Base-by-base conservation (phyloP, 106 monocot species). In the Ottelia alismoides region DNA sequence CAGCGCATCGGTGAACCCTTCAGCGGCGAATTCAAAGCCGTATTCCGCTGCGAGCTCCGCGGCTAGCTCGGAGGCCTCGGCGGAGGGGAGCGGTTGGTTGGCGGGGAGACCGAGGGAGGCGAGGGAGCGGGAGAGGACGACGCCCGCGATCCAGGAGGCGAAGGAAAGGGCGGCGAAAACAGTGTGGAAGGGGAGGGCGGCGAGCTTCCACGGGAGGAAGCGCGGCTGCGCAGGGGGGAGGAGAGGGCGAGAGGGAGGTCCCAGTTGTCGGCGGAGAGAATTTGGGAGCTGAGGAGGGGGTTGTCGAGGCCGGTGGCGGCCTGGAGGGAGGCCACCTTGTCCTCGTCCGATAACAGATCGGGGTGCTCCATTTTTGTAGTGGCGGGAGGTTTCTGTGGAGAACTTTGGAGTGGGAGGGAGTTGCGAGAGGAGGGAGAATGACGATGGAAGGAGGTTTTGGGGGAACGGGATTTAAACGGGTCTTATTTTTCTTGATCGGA, bases 191-290 rank as follows among this genome's bases (percentile, higher is more conserved):
- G 90, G 90, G 28, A 91, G 77, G 16, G 84, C 76, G 30, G 81
- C 63, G 40, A 91, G 69, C 64, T 63, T 77, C 90, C 90, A 91
- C 3, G 59, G 72, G 45, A 91, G 53, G 47, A n/a, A n/a, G n/a
- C n/a, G n/a, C n/a, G n/a, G n/a, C n/a, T n/a, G n/a, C n/a, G n/a
- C n/a, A n/a, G n/a, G n/a, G n/a, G 58, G 60, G 93, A 76, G 59
- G 93, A 87, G 67, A 94, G 51, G 70, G 93, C 93, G 62, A 75
- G 70, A 40, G 87, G 73, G 53, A 94, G 80, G 57, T 94, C 93
- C 93, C 93, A 94, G 67, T 65, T 65, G 69, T 94, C 84, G 30
- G 88, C 93, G 63, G 77, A 63, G 58, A 94, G 93, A 68, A 94
- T 88, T 69, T 94, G 79, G 30, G 75, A 47, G 65, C 78, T 84